Conservation (phyloP, 1,284 basidiomycete genomes). For the Sphaerobolus stellatus region DNA sequence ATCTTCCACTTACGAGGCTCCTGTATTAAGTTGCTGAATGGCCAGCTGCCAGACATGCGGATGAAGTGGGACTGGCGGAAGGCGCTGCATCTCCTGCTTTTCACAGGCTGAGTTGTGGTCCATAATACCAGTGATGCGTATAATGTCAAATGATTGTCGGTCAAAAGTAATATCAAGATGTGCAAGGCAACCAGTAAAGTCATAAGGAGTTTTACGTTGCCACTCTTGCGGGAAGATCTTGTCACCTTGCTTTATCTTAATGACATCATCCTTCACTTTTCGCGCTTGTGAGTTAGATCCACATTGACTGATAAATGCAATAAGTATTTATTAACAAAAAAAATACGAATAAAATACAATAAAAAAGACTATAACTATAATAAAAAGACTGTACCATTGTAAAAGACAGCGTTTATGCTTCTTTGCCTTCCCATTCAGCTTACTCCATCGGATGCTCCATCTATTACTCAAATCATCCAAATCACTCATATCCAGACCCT, state of each 20-base stretch:
- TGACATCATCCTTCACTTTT: background rate
- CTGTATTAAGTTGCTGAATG: constrained; percentile 25
- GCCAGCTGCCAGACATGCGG: constrained; percentile 30
- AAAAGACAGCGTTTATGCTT: background rate
- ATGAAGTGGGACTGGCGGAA: constrained; percentile 32
- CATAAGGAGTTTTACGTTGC: background rate
- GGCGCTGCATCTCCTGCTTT: constrained; percentile 15
- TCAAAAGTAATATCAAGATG: constrained; percentile 31
- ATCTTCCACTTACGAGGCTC: constrained; percentile 20
- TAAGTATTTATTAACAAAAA: constrained; percentile 3
- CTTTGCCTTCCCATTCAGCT: background rate
- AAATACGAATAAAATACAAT: background rate
- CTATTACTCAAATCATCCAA: background rate
- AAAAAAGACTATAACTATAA: too few species aligned
- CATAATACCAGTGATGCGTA: constrained; percentile 23
- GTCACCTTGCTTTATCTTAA: background rate
- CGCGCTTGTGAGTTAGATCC: background rate
- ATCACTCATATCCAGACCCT: background rate
- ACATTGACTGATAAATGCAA: background rate
- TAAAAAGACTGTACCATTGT: background rate
- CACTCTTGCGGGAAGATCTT: background rate
- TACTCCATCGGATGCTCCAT: background rate
- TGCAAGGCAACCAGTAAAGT: constrained; percentile 27
- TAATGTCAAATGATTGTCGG: background rate
- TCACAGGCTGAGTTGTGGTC: constrained; percentile 27